phyloP scores from a whole-genome alignment of 495 filamentous ascomycete species.

The Penicillium daleae region DNA sequence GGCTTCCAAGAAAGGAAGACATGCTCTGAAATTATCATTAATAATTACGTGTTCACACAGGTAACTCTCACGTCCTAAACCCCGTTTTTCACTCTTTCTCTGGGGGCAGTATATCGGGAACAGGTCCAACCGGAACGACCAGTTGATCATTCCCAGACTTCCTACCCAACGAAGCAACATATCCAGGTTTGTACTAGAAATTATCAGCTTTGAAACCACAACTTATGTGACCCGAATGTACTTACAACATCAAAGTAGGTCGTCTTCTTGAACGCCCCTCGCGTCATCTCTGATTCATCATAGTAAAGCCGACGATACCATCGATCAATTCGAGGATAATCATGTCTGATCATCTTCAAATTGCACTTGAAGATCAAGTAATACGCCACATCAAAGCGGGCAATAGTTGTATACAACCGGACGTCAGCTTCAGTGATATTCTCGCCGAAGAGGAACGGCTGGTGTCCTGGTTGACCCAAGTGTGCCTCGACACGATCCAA shows the following conservation, averaged over 20 bases:
- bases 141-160: slow-evolving; percentile 19
- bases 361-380: slow-evolving; percentile 76
- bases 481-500: slow-evolving; percentile 67
- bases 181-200: slow-evolving; percentile 30
- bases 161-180: slow-evolving; percentile 43
- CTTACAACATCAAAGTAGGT: slow-evolving; percentile 65
- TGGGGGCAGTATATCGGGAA: slow-evolving; percentile 57
- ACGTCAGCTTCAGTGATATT: slow-evolving; percentile 71
- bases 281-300: slow-evolving; percentile 56
- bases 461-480: slow-evolving; percentile 48
- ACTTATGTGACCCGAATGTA: background rate
- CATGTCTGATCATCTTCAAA: slow-evolving; percentile 67
- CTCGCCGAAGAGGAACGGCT: slow-evolving; percentile 67
- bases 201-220: background rate
- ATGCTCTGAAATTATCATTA: no score
- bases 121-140: slow-evolving; percentile 63
- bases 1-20: no score
- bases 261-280: slow-evolving; percentile 68
- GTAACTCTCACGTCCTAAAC: background rate
- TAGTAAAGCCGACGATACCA: slow-evolving; percentile 77
- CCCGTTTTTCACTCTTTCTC: slow-evolving; percentile 4
- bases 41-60: no score
- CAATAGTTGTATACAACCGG: slow-evolving; percentile 64
- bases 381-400: slow-evolving; percentile 68
- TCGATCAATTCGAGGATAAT: slow-evolving; percentile 68